These are phyloP conservation scores for Yamadazyma sp. DNA, from an alignment of 805 yeast genomes.

Conservation along the genomic window DNA sequence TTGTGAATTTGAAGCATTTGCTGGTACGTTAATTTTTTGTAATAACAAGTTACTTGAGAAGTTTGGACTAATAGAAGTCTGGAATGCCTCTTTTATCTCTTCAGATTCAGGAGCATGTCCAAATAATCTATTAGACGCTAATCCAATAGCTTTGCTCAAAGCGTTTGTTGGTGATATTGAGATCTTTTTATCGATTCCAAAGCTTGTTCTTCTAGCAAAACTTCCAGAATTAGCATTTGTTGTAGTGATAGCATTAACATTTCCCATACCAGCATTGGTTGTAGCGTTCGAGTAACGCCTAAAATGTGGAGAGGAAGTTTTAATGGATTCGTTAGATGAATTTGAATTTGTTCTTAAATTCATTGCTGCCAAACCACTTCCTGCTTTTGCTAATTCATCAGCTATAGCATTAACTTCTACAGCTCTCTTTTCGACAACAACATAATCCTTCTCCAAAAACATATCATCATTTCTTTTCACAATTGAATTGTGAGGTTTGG, in stretches of 20 bases:
- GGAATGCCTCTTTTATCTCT: neutral
- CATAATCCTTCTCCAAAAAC: conserved; percentile 78
- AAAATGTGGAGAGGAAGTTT: conserved; percentile 13
- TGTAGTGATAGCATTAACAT: too few relatives aligned
- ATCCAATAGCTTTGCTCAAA: conserved; percentile 77
- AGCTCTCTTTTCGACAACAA: conserved; percentile 89
- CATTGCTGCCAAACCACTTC: conserved; percentile 50
- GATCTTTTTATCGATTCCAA: conserved; percentile 59
- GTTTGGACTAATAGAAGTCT: conserved; percentile 19
- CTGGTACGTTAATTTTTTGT: conserved; percentile 32
- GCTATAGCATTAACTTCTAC: conserved; percentile 96
- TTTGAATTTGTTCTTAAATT: conserved; percentile 28
- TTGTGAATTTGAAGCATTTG: neutral
- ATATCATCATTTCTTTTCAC: conserved; percentile 36
- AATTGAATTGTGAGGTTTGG: conserved; percentile 9
- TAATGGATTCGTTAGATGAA: conserved; percentile 8
- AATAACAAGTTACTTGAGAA: conserved; percentile 35
- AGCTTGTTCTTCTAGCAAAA: conserved; percentile 61
- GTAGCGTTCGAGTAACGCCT: conserved; percentile 12
- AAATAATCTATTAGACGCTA: conserved; percentile 84
- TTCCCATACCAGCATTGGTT: too few relatives aligned
- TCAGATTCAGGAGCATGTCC: conserved; percentile 36
- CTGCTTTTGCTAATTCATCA: conserved; percentile 76
- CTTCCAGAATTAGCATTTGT: too few relatives aligned
- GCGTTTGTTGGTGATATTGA: conserved; percentile 84